Percentiles rank a stretch among this genome's conserved stretches.
These are phyloP conservation scores for Cryptococcus neoformans DNA, from an alignment of 1,284 basidiomycete species.

Conservation along the genomic window DNA sequence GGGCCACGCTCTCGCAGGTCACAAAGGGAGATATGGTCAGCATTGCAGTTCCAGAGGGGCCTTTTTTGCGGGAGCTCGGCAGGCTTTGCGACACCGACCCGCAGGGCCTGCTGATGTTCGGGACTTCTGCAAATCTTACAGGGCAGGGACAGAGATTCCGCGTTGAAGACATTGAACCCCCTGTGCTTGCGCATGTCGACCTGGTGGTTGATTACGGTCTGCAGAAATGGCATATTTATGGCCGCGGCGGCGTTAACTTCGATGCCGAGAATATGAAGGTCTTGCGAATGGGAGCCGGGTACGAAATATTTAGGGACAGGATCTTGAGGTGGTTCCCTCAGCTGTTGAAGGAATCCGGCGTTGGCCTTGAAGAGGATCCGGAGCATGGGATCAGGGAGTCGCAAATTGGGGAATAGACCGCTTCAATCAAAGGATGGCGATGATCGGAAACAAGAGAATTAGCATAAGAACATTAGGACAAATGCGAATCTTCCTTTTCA, in stretches of 20 bases:
- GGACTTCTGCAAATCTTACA: background rate
- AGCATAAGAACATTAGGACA: slow-evolving; percentile 69
- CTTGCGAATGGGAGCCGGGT: background rate
- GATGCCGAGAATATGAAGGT: background rate
- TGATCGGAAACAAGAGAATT: slow-evolving; percentile 61
- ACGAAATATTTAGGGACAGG: background rate
- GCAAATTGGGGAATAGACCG: no score
- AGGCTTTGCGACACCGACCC: background rate
- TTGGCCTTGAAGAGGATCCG: background rate
- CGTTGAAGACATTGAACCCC: background rate
- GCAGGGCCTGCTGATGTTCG: background rate
- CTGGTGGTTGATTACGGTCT: background rate
- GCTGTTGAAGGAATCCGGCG: background rate
- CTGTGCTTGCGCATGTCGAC: background rate
- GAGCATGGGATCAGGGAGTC: background rate
- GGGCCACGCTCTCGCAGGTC: background rate
- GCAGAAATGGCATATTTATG: background rate
- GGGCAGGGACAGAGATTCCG: background rate
- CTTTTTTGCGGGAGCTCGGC: background rate
- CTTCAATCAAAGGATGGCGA: background rate
- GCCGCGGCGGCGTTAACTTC: background rate
- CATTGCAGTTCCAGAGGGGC: background rate
- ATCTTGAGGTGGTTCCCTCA: background rate
- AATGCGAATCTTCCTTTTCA: slow-evolving; percentile 66
- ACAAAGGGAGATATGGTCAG: background rate